Percentiles rank a stretch among this genome's conserved stretches.
Conservation (phyloP, 768 basidiomycete species). For the Mycena chlorophos region DNA sequence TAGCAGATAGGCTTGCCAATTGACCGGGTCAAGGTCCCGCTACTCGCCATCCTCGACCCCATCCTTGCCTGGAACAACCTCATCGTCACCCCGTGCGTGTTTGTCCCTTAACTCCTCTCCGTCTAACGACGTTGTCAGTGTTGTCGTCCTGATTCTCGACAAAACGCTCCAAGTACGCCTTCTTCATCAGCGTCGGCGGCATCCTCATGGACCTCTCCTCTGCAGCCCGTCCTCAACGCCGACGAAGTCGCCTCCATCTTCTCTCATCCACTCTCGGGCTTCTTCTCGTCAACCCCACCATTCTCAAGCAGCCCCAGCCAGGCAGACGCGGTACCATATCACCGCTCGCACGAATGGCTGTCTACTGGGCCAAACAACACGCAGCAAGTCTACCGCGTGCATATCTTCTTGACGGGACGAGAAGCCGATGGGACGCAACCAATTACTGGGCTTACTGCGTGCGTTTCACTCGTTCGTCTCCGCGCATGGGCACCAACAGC, state of each 20-base stretch:
- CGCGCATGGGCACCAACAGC: no score
- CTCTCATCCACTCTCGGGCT: constrained; percentile 76
- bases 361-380: constrained; percentile 10
- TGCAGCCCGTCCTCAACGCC: constrained; percentile 75
- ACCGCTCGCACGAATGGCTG: constrained; percentile 43
- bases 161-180: constrained; percentile 62
- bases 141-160: constrained; percentile 83
- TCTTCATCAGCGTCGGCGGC: background rate
- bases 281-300: constrained; percentile 44
- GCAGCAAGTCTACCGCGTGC: constrained; percentile 54
- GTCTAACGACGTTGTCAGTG: no score
- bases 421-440: constrained; percentile 85
- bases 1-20: constrained; percentile 83
- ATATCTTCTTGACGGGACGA: constrained; percentile 83
- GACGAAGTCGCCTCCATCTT: constrained; percentile 81
- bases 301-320: constrained; percentile 32
- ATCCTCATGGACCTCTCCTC: background rate
- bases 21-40: constrained; percentile 67
- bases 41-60: constrained; percentile 78
- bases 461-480: constrained; percentile 28
- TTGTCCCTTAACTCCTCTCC: no score
- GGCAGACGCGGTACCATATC: constrained; percentile 37
- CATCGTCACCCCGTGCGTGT: constrained; percentile 85
- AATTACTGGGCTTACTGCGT: constrained; percentile 87
- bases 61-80: constrained; percentile 71